Base-by-base conservation (phyloP, 2,329 filamentous ascomycete species). In the Boeremia lycopersici region DNA sequence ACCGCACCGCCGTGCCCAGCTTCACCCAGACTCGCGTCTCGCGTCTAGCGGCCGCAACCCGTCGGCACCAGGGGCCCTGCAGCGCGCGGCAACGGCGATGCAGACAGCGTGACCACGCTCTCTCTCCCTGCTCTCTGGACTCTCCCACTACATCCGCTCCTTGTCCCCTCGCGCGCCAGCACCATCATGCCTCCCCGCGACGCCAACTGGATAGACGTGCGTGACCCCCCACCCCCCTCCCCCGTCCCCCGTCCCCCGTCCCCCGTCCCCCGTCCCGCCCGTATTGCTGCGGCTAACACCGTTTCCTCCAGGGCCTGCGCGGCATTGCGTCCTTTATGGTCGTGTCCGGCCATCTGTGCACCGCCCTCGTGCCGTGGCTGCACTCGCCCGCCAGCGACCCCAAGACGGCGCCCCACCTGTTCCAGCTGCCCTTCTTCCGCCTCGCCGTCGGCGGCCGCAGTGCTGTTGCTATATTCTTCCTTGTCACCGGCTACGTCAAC, bases 401-500 rank as follows among this genome's bases (percentile, higher is more conserved):
- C 42, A 77, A 77, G 26, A 73, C 74, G 2, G 65, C 76, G 1
- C 80, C 82, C 5, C 77, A 78, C 43, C 60, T 85, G 28, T 78
- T 86, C 56, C 85, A 88, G 70, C 77, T 79, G 35, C 85, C 85
- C 12, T 82, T 84, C 63, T 74, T 87, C 53, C 82, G 85, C 51
- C 79, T 88, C 42, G 76, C 83, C 34, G 77, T 82, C 44, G 84
- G 86, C 64, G 85, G 73, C 41, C 71, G 72, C 55, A 67, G 64
- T 55, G 72, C 72, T 33, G 73, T 75, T 13, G 72, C 72, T 10
- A 63, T 75, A 40, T 75, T 75, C 64, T 74, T 75, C 67, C 70
- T 75, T 57, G 72, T 92, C 46, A 91, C 89, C 1, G 85, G 85
- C 52, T 87, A 86, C 63, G 85, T 87, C 46, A 87, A 86, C 72